A percentile compares a stretch with the other conserved stretches of the same genome.
phyloP scores from a whole-genome alignment of 345 rosid genomes.

The Laguncularia racemosa region DNA sequence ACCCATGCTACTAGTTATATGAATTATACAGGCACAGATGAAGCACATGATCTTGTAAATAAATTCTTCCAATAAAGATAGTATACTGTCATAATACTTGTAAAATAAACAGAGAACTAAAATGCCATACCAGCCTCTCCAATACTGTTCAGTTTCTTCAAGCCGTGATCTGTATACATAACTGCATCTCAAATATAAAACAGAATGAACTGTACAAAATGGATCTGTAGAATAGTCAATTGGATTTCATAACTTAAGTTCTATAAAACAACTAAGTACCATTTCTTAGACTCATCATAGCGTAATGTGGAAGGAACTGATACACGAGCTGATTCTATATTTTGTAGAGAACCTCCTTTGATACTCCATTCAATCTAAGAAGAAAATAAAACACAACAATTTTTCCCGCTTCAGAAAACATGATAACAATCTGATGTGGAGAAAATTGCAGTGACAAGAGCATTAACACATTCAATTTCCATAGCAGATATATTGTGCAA shows the following conservation, averaged over 20 bases:
- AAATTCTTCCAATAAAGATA: too few relatives aligned
- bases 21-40: too few relatives aligned
- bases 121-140: conserved; percentile 81
- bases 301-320: conserved; percentile 72
- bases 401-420: too few relatives aligned
- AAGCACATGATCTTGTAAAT: too few relatives aligned
- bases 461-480: too few relatives aligned
- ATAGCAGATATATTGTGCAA: too few relatives aligned
- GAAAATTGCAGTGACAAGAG: too few relatives aligned
- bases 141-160: conserved; percentile 85
- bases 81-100: too few relatives aligned
- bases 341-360: conserved; percentile 78
- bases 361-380: conserved; percentile 84
- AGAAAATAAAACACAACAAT: not conserved
- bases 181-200: conserved; percentile 32
- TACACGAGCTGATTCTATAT: conserved; percentile 88
- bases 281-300: conserved; percentile 69
- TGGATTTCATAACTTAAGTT: too few relatives aligned
- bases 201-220: not conserved
- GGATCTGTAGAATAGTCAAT: too few relatives aligned
- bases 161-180: conserved; percentile 62
- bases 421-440: too few relatives aligned
- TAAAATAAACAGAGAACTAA: not conserved
- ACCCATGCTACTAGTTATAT: too few relatives aligned
- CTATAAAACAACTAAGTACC: conserved; percentile 33